Base-by-base conservation (phyloP, 2,329 filamentous ascomycete species). In the Tolypocladium endophyticum region DNA sequence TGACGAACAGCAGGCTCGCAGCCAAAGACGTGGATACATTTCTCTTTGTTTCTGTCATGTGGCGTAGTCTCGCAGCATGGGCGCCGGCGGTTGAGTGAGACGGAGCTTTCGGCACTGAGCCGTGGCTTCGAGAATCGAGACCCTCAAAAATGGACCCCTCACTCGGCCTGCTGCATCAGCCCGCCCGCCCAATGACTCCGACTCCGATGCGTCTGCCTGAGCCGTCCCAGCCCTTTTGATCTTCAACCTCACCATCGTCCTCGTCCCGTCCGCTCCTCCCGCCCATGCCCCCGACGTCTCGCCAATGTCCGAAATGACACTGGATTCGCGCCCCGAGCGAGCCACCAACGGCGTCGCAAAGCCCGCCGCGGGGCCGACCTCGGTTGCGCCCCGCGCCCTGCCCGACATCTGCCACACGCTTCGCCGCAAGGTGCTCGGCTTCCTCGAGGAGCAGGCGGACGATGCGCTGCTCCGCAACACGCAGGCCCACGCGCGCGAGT, bases 401-500 rank as follows among this genome's bases (percentile, higher is more conserved):
- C 69, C 72, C 58, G 72, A 75, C 28, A 70, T 80, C 68, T 84
- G 77, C 74, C 73, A 71, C 70, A 74, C 78, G 64, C 77, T 89
- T 63, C 80, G 85, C 65, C 73, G 73, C 62, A 82, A 83, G 71
- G 77, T 95, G 61, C 76, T 82, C 56, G 77, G 79, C 30, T 92
- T 96, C 69, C 78, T 95, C 59, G 77, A 79, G 85, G 64, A 73
- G 83, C 38, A 9, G 77, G 83, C 61, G 20, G 76, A 79, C 3
- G 80, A 82, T 25, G 76, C 83, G 58, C 73, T 83, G 53, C 74
- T 92, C 60, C 78, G 76, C 65, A 79, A 78, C 59, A 84, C 92
- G 35, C 92, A 97, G 75, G 74, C 77, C 60, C 92, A 94, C 77
- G 88, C 89, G 54, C 82, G 85, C 62, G 78, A 84, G 58, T 87